These are phyloP conservation scores for Picea abies DNA, from an alignment of 83 land plant species.

Conservation along the genomic window DNA sequence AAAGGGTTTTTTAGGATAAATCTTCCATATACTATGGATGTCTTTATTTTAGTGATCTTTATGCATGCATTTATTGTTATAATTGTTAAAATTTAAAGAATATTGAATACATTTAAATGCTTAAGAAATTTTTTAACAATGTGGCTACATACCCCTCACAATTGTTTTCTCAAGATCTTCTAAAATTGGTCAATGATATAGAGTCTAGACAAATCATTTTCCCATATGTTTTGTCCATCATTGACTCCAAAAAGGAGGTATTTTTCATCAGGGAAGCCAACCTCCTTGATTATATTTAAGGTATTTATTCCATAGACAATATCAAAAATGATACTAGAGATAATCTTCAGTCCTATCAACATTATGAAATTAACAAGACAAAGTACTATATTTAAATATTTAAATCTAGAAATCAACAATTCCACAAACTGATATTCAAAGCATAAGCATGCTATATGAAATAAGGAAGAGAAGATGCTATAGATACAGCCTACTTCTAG, in stretches of 20 bases:
- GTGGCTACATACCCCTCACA: too few relatives aligned
- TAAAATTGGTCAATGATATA: conserved; percentile 36
- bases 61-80: too few relatives aligned
- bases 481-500: conserved; percentile 37
- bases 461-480: background rate
- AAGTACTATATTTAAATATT: too few relatives aligned
- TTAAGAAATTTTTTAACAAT: too few relatives aligned
- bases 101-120: too few relatives aligned
- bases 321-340: conserved; percentile 49
- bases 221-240: conserved; percentile 37
- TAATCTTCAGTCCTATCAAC: conserved; percentile 48
- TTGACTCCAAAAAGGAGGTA: conserved; percentile 67
- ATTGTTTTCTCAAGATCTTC: conserved; percentile 24
- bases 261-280: conserved; percentile 57
- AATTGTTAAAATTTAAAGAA: too few relatives aligned
- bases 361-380: too few relatives aligned
- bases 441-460: too few relatives aligned
- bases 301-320: conserved; percentile 68
- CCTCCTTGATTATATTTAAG: conserved; percentile 56
- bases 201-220: conserved; percentile 47
- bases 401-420: too few relatives aligned
- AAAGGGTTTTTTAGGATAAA: too few relatives aligned
- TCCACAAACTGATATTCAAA: background rate
- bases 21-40: too few relatives aligned
- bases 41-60: too few relatives aligned